Conservation (phyloP, 495 filamentous ascomycete genomes). For the Rusavskia elegans region DNA sequence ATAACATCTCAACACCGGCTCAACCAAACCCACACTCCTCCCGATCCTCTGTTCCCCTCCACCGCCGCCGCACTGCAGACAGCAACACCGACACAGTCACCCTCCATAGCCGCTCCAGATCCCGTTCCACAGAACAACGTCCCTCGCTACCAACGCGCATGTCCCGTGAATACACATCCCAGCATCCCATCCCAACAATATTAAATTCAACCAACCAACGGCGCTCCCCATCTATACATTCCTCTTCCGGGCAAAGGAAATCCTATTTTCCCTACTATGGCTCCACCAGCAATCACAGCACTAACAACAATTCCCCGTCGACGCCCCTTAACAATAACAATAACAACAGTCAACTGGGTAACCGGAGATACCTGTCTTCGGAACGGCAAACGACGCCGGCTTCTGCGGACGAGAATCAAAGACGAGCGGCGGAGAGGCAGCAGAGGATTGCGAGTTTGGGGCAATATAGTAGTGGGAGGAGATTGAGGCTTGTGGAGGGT, state of each 20-base stretch:
- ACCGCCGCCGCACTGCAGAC: constrained; percentile 18
- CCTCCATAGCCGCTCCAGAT: constrained; percentile 21
- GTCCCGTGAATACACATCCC: constrained; percentile 26
- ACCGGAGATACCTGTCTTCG: constrained; percentile 23
- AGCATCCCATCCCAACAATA: constrained; percentile 20
- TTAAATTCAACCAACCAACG: constrained; percentile 12
- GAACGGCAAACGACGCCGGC: constrained; percentile 10
- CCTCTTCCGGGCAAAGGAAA: constrained; percentile 24
- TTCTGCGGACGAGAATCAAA: constrained; percentile 5
- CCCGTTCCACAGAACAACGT: constrained; percentile 23
- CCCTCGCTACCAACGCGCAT: constrained; percentile 24
- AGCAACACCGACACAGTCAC: constrained; percentile 17
- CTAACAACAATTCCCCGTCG: constrained; percentile 17
- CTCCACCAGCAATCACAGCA: constrained; percentile 1
- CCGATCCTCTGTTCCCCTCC: background rate
- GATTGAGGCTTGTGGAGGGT: background rate
- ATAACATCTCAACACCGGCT: constrained; percentile 17
- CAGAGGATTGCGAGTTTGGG: constrained; percentile 6
- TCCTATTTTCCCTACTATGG: constrained; percentile 21
- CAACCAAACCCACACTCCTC: constrained; percentile 9
- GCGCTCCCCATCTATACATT: constrained; percentile 26
- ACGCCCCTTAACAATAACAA: constrained; percentile 21
- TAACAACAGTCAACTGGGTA: constrained; percentile 23
- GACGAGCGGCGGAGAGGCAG: constrained; percentile 11
- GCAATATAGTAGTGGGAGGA: background rate